Conservation (phyloP, 2,329 filamentous ascomycete species). For the Beauveria caledonica region DNA sequence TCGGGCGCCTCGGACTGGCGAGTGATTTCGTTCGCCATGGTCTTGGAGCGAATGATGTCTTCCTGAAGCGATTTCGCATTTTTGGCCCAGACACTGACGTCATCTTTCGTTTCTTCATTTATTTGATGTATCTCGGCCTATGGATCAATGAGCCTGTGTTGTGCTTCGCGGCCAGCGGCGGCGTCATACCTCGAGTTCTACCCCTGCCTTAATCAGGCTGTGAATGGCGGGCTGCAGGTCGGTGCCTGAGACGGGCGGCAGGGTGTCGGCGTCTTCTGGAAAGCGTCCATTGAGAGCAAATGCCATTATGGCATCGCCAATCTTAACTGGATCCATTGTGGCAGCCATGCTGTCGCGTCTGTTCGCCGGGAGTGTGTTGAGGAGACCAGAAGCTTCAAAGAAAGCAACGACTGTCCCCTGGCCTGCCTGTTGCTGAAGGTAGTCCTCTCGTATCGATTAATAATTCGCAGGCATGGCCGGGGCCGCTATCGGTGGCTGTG, state of each 20-base stretch:
- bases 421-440: too few species aligned
- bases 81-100: constrained; percentile 78
- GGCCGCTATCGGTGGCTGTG: neutral
- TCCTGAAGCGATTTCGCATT: constrained; percentile 78
- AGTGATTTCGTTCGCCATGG: constrained; percentile 73
- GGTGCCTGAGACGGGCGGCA: constrained; percentile 29
- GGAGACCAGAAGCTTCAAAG: neutral
- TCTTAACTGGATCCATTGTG: constrained; percentile 21
- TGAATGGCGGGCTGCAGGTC: constrained; percentile 32
- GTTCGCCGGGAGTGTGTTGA: neutral
- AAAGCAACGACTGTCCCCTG: neutral
- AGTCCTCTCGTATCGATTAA: neutral
- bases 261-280: constrained; percentile 29
- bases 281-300: constrained; percentile 34
- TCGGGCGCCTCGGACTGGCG: constrained; percentile 61
- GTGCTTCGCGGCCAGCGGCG: neutral
- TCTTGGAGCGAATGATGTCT: constrained; percentile 74
- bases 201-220: constrained; percentile 28
- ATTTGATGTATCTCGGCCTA: constrained; percentile 61
- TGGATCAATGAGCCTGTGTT: neutral
- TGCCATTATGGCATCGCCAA: constrained; percentile 32
- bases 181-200: constrained; percentile 31
- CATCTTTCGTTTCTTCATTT: constrained; percentile 67
- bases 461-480: neutral
- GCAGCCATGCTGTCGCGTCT: constrained; percentile 21